These are phyloP conservation scores for Herpotrichia juniperi DNA, from an alignment of 2,329 filamentous ascomycete species.

Conservation along the genomic window DNA sequence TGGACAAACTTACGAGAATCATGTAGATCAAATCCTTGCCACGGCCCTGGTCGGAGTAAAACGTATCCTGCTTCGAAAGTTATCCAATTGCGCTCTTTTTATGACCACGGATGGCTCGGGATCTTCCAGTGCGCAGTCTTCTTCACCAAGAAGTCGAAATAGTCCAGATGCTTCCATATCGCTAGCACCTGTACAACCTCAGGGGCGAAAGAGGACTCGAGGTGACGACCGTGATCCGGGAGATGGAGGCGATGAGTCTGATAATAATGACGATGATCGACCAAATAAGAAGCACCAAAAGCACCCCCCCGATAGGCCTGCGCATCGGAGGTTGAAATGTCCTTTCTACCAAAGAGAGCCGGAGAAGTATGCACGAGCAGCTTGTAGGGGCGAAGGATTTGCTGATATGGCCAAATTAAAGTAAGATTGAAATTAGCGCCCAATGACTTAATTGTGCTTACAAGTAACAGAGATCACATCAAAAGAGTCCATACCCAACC, in stretches of 20 bases:
- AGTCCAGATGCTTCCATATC: neutral
- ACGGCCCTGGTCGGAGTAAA: no score
- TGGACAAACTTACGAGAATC: no score
- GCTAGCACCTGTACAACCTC: neutral
- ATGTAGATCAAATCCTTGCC: no score
- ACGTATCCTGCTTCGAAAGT: no score
- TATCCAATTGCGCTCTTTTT: no score
- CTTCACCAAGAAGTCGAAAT: no score
- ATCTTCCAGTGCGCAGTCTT: no score
- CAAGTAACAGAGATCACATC: conserved; percentile 13
- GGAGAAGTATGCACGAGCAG: conserved; percentile 10
- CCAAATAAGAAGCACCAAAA: conserved; percentile 11
- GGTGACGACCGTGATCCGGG: conserved; percentile 9
- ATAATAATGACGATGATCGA: conserved; percentile 8
- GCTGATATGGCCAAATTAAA: conserved; percentile 20
- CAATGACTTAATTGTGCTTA: neutral
- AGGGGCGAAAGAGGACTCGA: conserved; percentile 10
- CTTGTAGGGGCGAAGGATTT: conserved; percentile 20
- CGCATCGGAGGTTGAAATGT: conserved; percentile 12
- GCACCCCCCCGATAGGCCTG: neutral
- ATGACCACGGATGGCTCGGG: no score
- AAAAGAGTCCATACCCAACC: conserved; percentile 20
- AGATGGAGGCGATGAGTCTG: conserved; percentile 9
- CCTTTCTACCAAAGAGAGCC: conserved; percentile 18
- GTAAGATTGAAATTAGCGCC: neutral